Base-by-base conservation (phyloP, 306 rosid genomes). In the Trichosanthes truncata region DNA sequence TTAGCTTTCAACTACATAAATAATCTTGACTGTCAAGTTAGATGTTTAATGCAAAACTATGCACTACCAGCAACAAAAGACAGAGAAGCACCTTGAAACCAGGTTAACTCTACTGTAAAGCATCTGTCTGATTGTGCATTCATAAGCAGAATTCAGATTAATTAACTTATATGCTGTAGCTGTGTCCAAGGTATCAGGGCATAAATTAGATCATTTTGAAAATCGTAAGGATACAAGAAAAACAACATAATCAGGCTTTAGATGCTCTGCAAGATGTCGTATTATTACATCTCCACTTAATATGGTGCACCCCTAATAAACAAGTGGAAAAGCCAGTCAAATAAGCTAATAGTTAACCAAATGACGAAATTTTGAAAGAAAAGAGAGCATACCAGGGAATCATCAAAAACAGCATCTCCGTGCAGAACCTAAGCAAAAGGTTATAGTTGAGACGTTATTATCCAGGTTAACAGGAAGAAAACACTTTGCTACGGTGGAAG, bases 271-370 rank as follows among this genome's bases (percentile, higher is more conserved):
- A 62, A 94, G 89, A 85, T 88, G 93, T 80, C 97, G 85, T n/a
- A 94, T 91, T 85, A 94, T 94, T 13, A 89, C 89, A 89, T 94
- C 98, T 76, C 97, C 97, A 56, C 98, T 94, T 87, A 94, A 89
- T 81, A 94, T 94, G 78, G 89, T 92, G 90, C 97, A 92, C 62
- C 92, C 98, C 97, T 92, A 89, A 66, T 77, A 63, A 65, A 59
- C 51, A 65, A 79, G 35, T 9, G n/a, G n/a, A 72, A 69, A 69
- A 69, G 5, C 18, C 74, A 18, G 72, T 51, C 29, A 55, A 14
- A 18, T 63, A 52, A 59, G 35, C 15, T 52, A 23, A 43, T 21
- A 48, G 71, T 65, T 66, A 71, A 23, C 40, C 63, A 73, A 20
- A 79, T 80, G 59, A 14, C 9, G 57, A 80, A 78, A 78, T 23